Evolutionary conservation across 148 eudicot species (phyloP).

Genomic region (Pharnaceum exiguum): DNA sequence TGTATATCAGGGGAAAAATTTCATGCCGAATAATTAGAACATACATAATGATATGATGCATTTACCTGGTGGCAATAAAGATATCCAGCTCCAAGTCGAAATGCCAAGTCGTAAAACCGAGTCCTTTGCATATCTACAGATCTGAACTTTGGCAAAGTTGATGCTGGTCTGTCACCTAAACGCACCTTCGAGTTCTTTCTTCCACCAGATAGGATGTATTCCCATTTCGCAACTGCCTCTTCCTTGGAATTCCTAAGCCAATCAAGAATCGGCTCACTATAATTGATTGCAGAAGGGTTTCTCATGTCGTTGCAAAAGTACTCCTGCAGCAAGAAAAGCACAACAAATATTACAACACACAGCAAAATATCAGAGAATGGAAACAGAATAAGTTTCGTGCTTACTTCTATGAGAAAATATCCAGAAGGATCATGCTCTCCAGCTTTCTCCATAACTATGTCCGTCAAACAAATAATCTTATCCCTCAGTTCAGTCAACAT

Average conservation of each 20-base stretch:
- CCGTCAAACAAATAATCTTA: conserved; percentile 72
- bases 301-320: conserved; percentile 79
- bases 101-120: conserved; percentile 68
- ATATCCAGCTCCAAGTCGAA: conserved; percentile 86
- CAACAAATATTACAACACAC: neutral
- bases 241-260: conserved; percentile 65
- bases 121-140: conserved; percentile 49
- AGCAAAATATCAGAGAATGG: neutral
- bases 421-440: conserved; percentile 73
- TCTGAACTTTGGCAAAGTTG: conserved; percentile 55
- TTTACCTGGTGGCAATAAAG: conserved; percentile 90
- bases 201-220: conserved; percentile 55
- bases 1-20: neutral
- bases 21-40: neutral
- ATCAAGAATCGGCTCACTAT: conserved; percentile 74
- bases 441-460: conserved; percentile 66
- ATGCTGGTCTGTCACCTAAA: conserved; percentile 24
- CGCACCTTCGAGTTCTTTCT: conserved; percentile 39
- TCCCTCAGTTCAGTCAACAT: conserved; percentile 71
- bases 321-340: conserved; percentile 54
- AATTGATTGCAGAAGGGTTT: conserved; percentile 56
- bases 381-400: conserved; percentile 1
- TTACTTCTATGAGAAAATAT: conserved; percentile 83
- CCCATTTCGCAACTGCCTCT: conserved; percentile 82
- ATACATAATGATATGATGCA: no score